These are phyloP conservation scores for Chlorophyllum brunneum DNA, from an alignment of 768 basidiomycete species.

Conservation along the genomic window DNA sequence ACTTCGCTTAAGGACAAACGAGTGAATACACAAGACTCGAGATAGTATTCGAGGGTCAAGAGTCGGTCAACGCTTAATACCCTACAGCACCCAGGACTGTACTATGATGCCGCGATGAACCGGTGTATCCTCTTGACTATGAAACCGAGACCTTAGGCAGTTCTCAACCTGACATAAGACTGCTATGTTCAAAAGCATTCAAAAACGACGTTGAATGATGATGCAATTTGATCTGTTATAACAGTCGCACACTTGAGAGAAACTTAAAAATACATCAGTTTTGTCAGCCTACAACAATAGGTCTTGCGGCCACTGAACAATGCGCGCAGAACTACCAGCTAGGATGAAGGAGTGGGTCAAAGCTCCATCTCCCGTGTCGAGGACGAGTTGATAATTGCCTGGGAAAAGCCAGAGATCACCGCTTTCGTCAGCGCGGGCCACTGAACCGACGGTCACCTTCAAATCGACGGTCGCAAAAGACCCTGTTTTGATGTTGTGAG, in stretches of 20 bases:
- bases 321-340: slow-evolving; percentile 35
- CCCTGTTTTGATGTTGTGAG: slow-evolving; percentile 25
- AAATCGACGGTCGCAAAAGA: slow-evolving; percentile 27
- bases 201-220: no score
- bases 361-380: slow-evolving; percentile 37
- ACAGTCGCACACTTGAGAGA: background rate
- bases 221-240: no score
- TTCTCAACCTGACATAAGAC: no score
- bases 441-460: slow-evolving; percentile 41
- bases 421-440: slow-evolving; percentile 43
- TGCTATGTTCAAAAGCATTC: no score
- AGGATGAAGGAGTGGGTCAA: slow-evolving; percentile 40
- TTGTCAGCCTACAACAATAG: background rate
- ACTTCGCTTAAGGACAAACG: no score
- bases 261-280: background rate
- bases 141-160: no score
- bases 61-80: no score
- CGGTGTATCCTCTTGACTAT: no score
- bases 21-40: no score
- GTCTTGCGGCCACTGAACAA: slow-evolving; percentile 37
- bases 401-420: slow-evolving; percentile 44
- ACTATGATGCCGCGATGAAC: no score
- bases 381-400: slow-evolving; percentile 37
- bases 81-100: no score
- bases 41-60: no score